A percentile compares a stretch with the other conserved stretches of the same genome.
Conservation (phyloP, 192 early-diverging fungal species). For the Gamsiella multidivaricata region DNA sequence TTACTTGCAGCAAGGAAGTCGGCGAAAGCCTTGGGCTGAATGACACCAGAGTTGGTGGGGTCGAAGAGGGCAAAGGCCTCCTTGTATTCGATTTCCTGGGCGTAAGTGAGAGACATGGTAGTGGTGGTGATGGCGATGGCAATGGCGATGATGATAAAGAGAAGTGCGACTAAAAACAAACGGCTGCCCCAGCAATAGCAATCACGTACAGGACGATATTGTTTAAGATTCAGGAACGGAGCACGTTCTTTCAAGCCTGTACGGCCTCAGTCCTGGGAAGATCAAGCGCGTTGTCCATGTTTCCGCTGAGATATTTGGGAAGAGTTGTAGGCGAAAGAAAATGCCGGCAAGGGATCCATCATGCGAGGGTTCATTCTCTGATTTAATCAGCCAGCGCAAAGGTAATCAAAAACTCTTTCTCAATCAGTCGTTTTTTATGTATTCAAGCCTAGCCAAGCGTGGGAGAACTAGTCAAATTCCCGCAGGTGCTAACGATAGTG, state of each 20-base stretch:
- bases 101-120: slow-evolving; percentile 41
- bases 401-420: neutral
- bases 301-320: too few relatives aligned
- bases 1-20: slow-evolving; percentile 49
- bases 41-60: slow-evolving; percentile 50
- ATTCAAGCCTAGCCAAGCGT: too few relatives aligned
- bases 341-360: neutral
- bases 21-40: slow-evolving; percentile 50
- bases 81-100: slow-evolving; percentile 53
- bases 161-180: slow-evolving; percentile 7
- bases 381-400: too few relatives aligned
- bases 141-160: slow-evolving; percentile 6
- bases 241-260: too few relatives aligned
- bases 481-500: slow-evolving; percentile 69
- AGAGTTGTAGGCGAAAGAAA: neutral
- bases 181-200: too few relatives aligned
- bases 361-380: neutral
- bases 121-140: neutral
- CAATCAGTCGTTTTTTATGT: neutral
- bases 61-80: slow-evolving; percentile 54
- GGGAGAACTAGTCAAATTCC: neutral
- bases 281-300: too few relatives aligned
- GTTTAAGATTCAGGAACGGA: too few relatives aligned
- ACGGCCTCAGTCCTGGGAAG: too few relatives aligned
- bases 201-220: too few relatives aligned